phyloP scores from a whole-genome alignment of 2,329 filamentous ascomycete genomes.

The Sporothrix brasiliensis region DNA sequence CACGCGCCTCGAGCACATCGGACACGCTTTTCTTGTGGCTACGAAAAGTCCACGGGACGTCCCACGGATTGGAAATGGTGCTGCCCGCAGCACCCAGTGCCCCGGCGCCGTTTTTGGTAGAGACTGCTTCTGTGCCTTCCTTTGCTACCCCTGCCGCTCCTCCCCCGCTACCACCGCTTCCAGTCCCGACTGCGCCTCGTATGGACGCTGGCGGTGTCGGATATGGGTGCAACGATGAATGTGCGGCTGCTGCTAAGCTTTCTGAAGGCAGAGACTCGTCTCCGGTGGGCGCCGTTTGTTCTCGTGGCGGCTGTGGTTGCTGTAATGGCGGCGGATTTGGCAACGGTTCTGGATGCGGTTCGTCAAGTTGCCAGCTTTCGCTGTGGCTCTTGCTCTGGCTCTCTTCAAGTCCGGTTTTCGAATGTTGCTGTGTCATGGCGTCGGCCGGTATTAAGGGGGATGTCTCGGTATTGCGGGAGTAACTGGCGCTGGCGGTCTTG shows the following conservation, averaged over 20 bases:
- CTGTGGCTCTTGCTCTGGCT: conserved; percentile 15
- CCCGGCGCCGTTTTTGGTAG: conserved; percentile 24
- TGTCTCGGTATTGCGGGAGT: conserved; percentile 10
- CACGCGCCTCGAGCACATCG: conserved; percentile 48
- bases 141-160: conserved; percentile 8
- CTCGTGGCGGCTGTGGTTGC: conserved; percentile 3
- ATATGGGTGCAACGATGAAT: conserved; percentile 48
- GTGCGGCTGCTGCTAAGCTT: background rate
- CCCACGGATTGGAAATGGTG: conserved; percentile 29
- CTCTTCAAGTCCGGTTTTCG: conserved; percentile 7
- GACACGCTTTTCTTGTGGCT: conserved; percentile 52
- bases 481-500: background rate
- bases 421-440: conserved; percentile 16
- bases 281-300: background rate
- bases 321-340: background rate
- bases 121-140: conserved; percentile 16
- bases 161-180: conserved; percentile 11
- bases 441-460: conserved; percentile 8
- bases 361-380: background rate
- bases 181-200: conserved; percentile 38
- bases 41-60: conserved; percentile 36
- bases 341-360: background rate
- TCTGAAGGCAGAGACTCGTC: conserved; percentile 17
- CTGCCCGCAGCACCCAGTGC: conserved; percentile 6
- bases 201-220: conserved; percentile 61